Base-by-base conservation (phyloP, 768 basidiomycete genomes). In the Tylopilus plumbeoviolaceoides region DNA sequence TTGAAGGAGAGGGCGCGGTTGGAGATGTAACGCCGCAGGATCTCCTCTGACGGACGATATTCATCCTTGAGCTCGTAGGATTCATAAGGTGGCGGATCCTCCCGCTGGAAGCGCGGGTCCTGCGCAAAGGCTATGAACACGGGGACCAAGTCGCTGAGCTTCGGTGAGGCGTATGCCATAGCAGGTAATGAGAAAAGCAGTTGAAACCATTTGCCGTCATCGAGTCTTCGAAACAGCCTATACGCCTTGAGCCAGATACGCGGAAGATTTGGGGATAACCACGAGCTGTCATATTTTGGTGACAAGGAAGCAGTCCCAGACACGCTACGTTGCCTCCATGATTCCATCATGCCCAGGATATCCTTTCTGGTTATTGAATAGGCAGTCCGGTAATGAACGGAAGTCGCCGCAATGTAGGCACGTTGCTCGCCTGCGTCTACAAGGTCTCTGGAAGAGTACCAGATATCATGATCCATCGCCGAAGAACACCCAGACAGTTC, bases 171-270 rank as follows among this genome's bases (percentile, higher is more conserved):
- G 51, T 70, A 74, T 10, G 53, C 62, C 61, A 73, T 63, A 1
- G 71, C 62, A 7, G 70, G 59, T 3, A 73, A 53, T 3, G 64
- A 61, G 43, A 75, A 74, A 10, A 62, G 48, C 7, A 74, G 17
- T 18, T 56, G 60, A 35, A 38, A 63, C 48, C 56, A 58, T 36
- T 62, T 50, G 7, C 21, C 4, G 12, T 45, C 50, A 1, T 48
- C 14, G 20, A 40, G 18, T n/a, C 12, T n/a, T 41, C 66, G 64
- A 35, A 63, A 60, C 4, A 60, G 44, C 17, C 67, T 42, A 28
- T 71, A 73, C 6, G 60, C 33, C 12, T 61, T 44, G 42, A 73
- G 43, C 61, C 69, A 73, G 4, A 56, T 49, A 0, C 48, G 33
- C 0, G 56, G 38, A 20, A 71, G 55, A 25, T 48, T 11, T 0